These are phyloP conservation scores for Fusarium heterosporum DNA, from an alignment of 2,329 filamentous ascomycete genomes.

Conservation along the genomic window DNA sequence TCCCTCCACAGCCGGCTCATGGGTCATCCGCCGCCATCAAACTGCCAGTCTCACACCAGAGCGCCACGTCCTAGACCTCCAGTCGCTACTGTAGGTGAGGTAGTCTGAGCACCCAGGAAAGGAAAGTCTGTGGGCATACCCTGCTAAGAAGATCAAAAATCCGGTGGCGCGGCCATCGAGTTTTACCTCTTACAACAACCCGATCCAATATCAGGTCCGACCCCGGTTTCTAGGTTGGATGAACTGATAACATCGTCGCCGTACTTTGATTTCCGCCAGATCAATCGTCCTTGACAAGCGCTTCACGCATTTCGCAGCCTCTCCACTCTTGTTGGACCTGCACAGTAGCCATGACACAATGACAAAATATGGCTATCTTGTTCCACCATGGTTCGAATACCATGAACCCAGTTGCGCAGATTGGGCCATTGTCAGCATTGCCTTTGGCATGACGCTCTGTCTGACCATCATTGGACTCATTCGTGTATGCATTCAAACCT, in stretches of 20 bases:
- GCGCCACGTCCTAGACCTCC: slow-evolving; percentile 32
- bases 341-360: slow-evolving; percentile 39
- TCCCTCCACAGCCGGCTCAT: slow-evolving; percentile 23
- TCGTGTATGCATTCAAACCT: slow-evolving; percentile 53
- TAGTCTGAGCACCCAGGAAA: no score
- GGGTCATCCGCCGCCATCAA: slow-evolving; percentile 17
- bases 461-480: slow-evolving; percentile 51
- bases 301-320: neutral
- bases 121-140: slow-evolving; percentile 14
- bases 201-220: slow-evolving; percentile 4
- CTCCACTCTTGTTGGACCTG: neutral
- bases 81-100: slow-evolving; percentile 13
- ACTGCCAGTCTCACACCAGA: slow-evolving; percentile 16
- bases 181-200: slow-evolving; percentile 29
- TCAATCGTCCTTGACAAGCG: neutral
- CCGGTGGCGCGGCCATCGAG: slow-evolving; percentile 8
- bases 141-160: slow-evolving; percentile 17
- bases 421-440: slow-evolving; percentile 52
- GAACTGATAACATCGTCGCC: neutral
- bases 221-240: neutral
- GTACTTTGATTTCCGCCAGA: neutral
- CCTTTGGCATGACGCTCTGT: slow-evolving; percentile 54
- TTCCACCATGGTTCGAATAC: slow-evolving; percentile 44
- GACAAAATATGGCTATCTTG: slow-evolving; percentile 35
- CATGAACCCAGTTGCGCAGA: slow-evolving; percentile 45